Evolutionary conservation across 164 flowering plant species (phyloP).

Genomic region (Tetracentron sinense): DNA sequence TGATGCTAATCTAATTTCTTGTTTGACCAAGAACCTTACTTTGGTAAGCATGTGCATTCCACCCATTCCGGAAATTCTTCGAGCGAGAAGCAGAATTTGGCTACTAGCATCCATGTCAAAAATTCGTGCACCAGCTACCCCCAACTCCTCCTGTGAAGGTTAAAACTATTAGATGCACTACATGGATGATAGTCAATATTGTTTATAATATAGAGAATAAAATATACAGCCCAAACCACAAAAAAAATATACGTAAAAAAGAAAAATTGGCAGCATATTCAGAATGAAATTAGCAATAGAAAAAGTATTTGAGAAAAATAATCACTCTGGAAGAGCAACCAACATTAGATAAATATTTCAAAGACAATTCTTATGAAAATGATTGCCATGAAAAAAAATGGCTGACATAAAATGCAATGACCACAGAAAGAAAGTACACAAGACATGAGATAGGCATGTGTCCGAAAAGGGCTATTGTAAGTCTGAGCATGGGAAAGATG

Average conservation of each 20-base stretch:
- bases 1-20: slow-evolving; percentile 5
- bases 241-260: no score
- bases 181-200: not conserved
- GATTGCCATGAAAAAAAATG: not conserved
- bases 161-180: slow-evolving; percentile 2
- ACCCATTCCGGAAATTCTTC: slow-evolving; percentile 49
- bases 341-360: not conserved
- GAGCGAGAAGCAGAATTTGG: slow-evolving; percentile 47
- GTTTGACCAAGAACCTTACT: slow-evolving; percentile 34
- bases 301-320: not conserved
- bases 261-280: not conserved
- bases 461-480: no score
- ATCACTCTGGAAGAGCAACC: not conserved
- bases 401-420: no score
- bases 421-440: no score
- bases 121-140: slow-evolving; percentile 65
- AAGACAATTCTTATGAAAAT: not conserved
- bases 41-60: slow-evolving; percentile 59
- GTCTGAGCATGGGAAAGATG: no score
- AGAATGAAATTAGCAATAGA: not conserved
- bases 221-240: not conserved
- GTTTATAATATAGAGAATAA: not conserved
- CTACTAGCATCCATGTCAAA: slow-evolving; percentile 62
- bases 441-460: no score
- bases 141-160: slow-evolving; percentile 50